Evolutionary conservation across 1,139 yeast genomes (phyloP).

Genomic region (Kurtzmaniella natalensis): DNA sequence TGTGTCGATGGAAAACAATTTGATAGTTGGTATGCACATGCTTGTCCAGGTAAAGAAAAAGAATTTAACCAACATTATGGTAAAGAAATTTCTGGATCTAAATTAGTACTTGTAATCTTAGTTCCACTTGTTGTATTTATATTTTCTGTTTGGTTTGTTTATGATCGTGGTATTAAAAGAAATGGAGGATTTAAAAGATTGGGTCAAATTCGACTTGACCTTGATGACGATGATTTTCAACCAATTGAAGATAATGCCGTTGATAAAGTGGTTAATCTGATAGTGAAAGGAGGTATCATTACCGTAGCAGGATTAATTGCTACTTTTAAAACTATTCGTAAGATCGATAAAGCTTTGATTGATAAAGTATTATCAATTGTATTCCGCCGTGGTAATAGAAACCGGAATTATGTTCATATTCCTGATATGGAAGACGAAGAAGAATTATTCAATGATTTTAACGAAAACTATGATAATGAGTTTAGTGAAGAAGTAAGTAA

Average conservation of each 20-base stretch:
- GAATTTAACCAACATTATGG: slow-evolving; percentile 61
- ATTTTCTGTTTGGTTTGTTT: slow-evolving; percentile 65
- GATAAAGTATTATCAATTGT: slow-evolving; percentile 32
- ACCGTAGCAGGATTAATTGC: slow-evolving; percentile 44
- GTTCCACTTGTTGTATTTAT: slow-evolving; percentile 58
- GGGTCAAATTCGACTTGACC: slow-evolving; percentile 85
- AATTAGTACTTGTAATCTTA: slow-evolving; percentile 47
- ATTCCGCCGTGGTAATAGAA: slow-evolving; percentile 35
- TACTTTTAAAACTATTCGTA: slow-evolving; percentile 31
- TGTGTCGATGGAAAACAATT: slow-evolving; percentile 45
- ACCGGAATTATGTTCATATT: slow-evolving; percentile 40
- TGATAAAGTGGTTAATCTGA: slow-evolving; percentile 57
- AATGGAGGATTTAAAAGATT: slow-evolving; percentile 77
- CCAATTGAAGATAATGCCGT: slow-evolving; percentile 65
- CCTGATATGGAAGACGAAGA: slow-evolving; percentile 45
- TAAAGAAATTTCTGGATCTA: slow-evolving; percentile 51
- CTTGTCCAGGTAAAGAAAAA: slow-evolving; percentile 84
- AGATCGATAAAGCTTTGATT: slow-evolving; percentile 31
- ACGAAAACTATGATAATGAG: slow-evolving; percentile 48
- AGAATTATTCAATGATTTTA: slow-evolving; percentile 46
- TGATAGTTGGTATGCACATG: slow-evolving; percentile 60
- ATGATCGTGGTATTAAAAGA: slow-evolving; percentile 75
- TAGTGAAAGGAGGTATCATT: slow-evolving; percentile 60
- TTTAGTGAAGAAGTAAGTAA: slow-evolving; percentile 25
- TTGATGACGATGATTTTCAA: slow-evolving; percentile 57